Base-by-base conservation (phyloP, 495 filamentous ascomycete genomes). In the Chaetomidium leptoderma region DNA sequence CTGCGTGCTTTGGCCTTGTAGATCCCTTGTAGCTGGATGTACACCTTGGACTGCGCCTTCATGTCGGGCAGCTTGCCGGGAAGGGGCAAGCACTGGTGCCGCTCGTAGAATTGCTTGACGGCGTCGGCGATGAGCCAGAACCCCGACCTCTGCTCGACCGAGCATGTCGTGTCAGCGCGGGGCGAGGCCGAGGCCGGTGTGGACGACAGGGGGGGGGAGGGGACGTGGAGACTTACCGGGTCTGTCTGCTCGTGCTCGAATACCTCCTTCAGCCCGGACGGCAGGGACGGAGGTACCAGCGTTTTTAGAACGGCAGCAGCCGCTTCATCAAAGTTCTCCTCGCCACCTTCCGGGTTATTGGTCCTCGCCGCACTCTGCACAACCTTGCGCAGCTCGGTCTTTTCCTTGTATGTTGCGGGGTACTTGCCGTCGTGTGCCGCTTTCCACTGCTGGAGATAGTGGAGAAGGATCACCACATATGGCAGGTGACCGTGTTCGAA, bases 321-420 rank as follows among this genome's bases (percentile, higher is more conserved):
- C 16, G 93, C 93, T 72, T 99, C 93, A 37, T 97, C 91, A 69
- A 88, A 99, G 69, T 99, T 99, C 76, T 98, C 93, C 69, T 97
- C 93, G 59, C 87, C 89, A 33, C 90, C 92, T 74, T 96, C 92
- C 30, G 91, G 70, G 61, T 83, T 92, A 63, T 86, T 74, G 39
- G 77, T 88, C 63, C 93, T 81, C 55, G 87, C 82, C 13, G 82
- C 81, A 7, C 74, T 74, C 52, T 79, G 73, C 0, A 97, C 84
- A 13, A 89, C 69, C 13, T 83, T 78, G 40, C 85, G 78, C 70
- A 97, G 96, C 47, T 84, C 88, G 6, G 77, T 86, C 72, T 97
- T 99, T 55, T 99, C 90, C 58, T 86, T 86, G 75, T 92, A 97
- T 37, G 77, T 86, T 10, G 71, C 69, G 21, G 95, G 93, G 17